Percentiles rank a stretch among this genome's conserved stretches.
These are phyloP conservation scores for Aspergillus campestris DNA, from an alignment of 495 filamentous ascomycete genomes.

Conservation along the genomic window DNA sequence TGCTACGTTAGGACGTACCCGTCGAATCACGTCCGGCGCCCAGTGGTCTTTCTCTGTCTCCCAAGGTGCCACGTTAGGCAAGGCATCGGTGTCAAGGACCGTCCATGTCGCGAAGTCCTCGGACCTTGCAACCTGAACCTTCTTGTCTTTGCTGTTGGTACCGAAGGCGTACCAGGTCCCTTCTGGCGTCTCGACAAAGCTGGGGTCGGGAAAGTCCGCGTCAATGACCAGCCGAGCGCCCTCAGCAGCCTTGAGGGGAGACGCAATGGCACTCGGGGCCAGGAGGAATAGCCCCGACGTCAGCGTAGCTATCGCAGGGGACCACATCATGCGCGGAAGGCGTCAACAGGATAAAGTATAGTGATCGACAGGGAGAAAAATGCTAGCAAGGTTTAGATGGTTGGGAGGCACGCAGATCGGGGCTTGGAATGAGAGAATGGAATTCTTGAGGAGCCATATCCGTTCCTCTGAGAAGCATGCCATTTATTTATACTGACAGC, in stretches of 20 bases:
- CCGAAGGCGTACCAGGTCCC: conserved; percentile 34
- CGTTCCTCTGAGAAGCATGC: not conserved
- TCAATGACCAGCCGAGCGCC: conserved; percentile 22
- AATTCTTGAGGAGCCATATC: not conserved
- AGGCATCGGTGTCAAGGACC: conserved; percentile 28
- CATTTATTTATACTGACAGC: conserved; percentile 4
- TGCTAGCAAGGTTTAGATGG: not conserved
- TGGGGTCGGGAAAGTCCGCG: conserved; percentile 31
- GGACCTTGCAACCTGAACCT: conserved; percentile 28
- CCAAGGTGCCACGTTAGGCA: conserved; percentile 27
- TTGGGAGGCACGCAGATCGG: conserved; percentile 1
- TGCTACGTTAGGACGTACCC: conserved; percentile 15
- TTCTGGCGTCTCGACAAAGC: conserved; percentile 23
- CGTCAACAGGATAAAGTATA: not conserved
- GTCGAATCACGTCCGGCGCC: conserved; percentile 33
- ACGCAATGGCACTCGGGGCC: conserved; percentile 1
- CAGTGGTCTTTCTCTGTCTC: conserved; percentile 25
- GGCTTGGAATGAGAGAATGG: not conserved
- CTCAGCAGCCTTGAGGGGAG: conserved; percentile 4
- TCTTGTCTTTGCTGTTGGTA: conserved; percentile 27
- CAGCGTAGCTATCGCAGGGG: not conserved
- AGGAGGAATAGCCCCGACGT: not conserved
- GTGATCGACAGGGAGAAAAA: not conserved
- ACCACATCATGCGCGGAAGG: conserved; percentile 3
- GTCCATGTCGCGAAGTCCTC: conserved; percentile 28